Evolutionary conservation across 805 yeast genomes (phyloP).

Genomic region (Kregervanrija fluxuum): DNA sequence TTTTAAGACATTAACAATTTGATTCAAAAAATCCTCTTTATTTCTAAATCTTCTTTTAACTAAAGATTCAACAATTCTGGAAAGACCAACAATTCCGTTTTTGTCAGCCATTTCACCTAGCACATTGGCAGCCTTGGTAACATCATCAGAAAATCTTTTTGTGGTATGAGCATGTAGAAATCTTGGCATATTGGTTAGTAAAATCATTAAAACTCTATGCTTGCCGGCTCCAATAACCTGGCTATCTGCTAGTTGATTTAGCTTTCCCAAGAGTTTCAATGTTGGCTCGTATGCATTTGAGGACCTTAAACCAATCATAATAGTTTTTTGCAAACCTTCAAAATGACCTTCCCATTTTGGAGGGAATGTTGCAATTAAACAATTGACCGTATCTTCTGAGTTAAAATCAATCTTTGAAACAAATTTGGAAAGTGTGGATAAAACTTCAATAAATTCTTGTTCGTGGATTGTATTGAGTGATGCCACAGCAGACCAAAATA

Average conservation of each 20-base stretch:
- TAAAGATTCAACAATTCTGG: slow-evolving; percentile 70
- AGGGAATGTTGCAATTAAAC: slow-evolving; percentile 82
- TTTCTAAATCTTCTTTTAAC: slow-evolving; percentile 77
- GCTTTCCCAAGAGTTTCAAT: slow-evolving; percentile 61
- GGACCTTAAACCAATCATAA: slow-evolving; percentile 79
- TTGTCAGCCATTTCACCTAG: slow-evolving; percentile 54
- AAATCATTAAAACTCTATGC: slow-evolving; percentile 59
- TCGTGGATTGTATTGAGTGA: slow-evolving; percentile 86
- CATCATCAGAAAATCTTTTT: slow-evolving; percentile 42
- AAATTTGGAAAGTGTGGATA: slow-evolving; percentile 75
- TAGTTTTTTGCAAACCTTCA: slow-evolving; percentile 76
- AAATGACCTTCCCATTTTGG: slow-evolving; percentile 93
- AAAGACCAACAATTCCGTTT: slow-evolving; percentile 44
- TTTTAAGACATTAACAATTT: slow-evolving; percentile 65
- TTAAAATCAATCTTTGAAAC: slow-evolving; percentile 82
- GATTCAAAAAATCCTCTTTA: slow-evolving; percentile 83
- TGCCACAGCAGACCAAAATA: slow-evolving; percentile 94
- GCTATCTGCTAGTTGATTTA: slow-evolving; percentile 61
- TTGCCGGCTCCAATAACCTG: slow-evolving; percentile 71
- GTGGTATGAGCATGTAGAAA: slow-evolving; percentile 73
- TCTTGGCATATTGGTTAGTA: slow-evolving; percentile 76
- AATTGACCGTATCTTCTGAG: slow-evolving; percentile 76
- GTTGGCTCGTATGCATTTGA: slow-evolving; percentile 74
- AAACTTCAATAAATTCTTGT: slow-evolving; percentile 82
- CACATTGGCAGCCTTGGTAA: slow-evolving; percentile 45